Base-by-base conservation (phyloP, 2,329 filamentous ascomycete genomes). In the Teratosphaeriaceae sp. region DNA sequence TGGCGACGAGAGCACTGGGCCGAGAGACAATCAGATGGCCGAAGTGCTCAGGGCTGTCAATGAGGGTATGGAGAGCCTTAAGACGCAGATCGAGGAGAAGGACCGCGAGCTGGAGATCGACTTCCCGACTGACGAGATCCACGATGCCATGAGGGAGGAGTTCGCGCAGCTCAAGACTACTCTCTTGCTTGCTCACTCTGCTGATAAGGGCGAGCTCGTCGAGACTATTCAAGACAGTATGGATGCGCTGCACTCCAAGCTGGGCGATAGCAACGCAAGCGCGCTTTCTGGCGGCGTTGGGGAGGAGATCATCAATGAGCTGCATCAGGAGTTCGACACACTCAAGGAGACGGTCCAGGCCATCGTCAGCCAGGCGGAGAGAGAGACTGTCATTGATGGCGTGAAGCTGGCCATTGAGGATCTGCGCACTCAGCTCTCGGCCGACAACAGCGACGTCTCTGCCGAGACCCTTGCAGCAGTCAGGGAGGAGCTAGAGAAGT, bases 141-240 rank as follows among this genome's bases (percentile, higher is more conserved):
- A 82, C 29, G 82, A 87, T 46, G 78, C 86, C 39, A 81, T 94
- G 62, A 85, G 84, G 59, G 79, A 80, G 30, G 87, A 94, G 57
- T 84, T 94, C 38, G 86, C 92, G 49, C 82, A 87, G 42, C 75
- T 95, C 6, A 82, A 87, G 20, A 83, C 88, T 15, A 78, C 84
- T 0, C 77, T 95, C 38, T 85, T 88, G 60, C 66, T 74, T 38
- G 72, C 76, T 37, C 66, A 71, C n/a, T 63, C 70, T 0, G 65
- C 65, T 18, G 72, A 79, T 49, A 80, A 80, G 55, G 76, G 76
- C 41, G 78, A 82, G 48, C 71, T 83, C 26, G 61, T 82, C 2
- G 77, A 82, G 49, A 75, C 74, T 4, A 74, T 82, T 30, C 72
- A 76, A 38, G 66, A 67, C 35, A 68, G 68, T 9, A 65, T 75